Conservation (phyloP, 768 basidiomycete species). For the Gyrodon lividus region DNA sequence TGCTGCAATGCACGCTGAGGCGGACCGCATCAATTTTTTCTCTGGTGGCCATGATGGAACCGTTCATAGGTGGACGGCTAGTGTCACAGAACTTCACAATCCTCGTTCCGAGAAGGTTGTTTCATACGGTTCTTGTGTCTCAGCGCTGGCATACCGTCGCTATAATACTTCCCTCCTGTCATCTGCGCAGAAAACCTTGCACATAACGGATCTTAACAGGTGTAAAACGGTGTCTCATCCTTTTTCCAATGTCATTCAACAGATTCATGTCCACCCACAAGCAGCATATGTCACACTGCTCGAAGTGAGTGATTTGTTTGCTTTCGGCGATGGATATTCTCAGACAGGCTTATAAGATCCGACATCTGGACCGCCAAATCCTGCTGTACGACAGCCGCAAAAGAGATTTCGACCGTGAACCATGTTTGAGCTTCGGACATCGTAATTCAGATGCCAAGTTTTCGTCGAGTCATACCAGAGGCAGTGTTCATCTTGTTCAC, state of each 20-base stretch:
- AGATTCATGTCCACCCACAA: constrained; percentile 48
- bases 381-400: constrained; percentile 47
- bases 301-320: constrained; percentile 40
- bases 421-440: constrained; percentile 47
- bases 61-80: constrained; percentile 40
- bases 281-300: constrained; percentile 42
- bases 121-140: constrained; percentile 28
- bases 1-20: constrained; percentile 34
- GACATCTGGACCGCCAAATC: constrained; percentile 49
- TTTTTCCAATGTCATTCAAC: constrained; percentile 40
- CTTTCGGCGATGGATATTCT: constrained; percentile 11
- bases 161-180: constrained; percentile 36
- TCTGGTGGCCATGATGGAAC: constrained; percentile 49
- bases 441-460: constrained; percentile 27
- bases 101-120: constrained; percentile 29
- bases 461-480: constrained; percentile 33
- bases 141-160: constrained; percentile 41
- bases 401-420: constrained; percentile 37
- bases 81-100: constrained; percentile 17
- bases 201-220: constrained; percentile 39
- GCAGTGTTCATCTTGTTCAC: constrained; percentile 39
- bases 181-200: constrained; percentile 35
- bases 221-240: constrained; percentile 26
- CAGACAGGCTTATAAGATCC: constrained; percentile 36
- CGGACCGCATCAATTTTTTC: constrained; percentile 40